Evolutionary conservation across 2,329 filamentous ascomycete species (phyloP).

Genomic region (Apiospora phragmitis): DNA sequence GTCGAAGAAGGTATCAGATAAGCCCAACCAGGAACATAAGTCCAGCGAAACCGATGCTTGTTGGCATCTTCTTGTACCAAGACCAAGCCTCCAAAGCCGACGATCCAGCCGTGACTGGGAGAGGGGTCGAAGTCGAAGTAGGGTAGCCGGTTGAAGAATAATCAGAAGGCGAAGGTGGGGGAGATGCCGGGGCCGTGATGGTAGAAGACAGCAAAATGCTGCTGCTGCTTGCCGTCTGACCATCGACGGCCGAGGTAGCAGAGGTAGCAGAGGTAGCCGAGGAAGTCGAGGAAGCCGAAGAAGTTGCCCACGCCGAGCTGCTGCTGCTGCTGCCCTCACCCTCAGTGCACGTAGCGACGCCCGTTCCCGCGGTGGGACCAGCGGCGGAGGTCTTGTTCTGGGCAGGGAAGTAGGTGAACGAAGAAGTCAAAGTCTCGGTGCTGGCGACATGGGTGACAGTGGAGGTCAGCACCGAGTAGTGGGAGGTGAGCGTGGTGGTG

Average conservation of each 20-base stretch:
- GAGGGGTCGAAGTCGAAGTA: not conserved
- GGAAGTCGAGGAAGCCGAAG: not conserved
- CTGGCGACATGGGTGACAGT: not conserved
- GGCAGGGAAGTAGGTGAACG: not conserved
- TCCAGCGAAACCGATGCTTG: not conserved
- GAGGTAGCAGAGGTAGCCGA: not conserved
- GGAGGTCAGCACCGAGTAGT: not conserved
- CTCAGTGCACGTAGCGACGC: not conserved
- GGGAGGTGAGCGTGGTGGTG: not conserved
- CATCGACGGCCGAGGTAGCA: not conserved
- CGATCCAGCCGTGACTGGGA: not conserved
- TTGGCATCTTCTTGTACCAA: not conserved
- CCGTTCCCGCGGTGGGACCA: not conserved
- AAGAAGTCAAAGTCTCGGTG: not conserved
- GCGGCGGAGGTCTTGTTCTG: not conserved
- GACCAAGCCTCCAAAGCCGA: not conserved
- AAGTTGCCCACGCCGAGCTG: too few relatives aligned
- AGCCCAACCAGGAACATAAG: not conserved
- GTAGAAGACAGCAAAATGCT: not conserved
- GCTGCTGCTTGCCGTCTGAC: not conserved
- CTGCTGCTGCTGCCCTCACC: not conserved
- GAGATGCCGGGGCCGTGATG: not conserved
- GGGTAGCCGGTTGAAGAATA: not conserved
- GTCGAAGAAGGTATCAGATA: not conserved
- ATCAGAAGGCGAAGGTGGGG: not conserved